A percentile compares a stretch with the other conserved stretches of the same genome.
These are phyloP conservation scores for Litsea cubeba DNA, from an alignment of 164 flowering plant genomes.

Conservation along the genomic window DNA sequence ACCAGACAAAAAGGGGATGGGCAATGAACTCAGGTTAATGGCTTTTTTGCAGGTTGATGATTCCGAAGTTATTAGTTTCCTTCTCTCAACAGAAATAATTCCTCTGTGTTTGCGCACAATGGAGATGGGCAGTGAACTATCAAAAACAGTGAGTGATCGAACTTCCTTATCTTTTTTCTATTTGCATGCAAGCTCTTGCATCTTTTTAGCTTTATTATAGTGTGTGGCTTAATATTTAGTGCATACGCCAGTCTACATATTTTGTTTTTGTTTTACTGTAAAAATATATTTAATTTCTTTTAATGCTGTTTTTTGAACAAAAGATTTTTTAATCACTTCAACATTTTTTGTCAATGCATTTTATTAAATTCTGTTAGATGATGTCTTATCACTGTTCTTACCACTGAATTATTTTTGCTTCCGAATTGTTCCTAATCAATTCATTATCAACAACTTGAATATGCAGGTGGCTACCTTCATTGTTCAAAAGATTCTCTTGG, in stretches of 20 bases:
- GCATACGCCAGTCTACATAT: neutral
- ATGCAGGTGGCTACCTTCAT: slow-evolving; percentile 95
- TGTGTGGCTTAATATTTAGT: no score
- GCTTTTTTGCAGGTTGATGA: no score
- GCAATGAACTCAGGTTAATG: no score
- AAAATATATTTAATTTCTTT: no score
- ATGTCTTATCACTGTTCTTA: no score
- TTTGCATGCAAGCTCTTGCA: neutral
- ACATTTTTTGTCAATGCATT: no score
- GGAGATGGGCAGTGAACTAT: slow-evolving; percentile 95
- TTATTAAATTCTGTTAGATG: no score
- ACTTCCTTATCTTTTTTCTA: neutral
- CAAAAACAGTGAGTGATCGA: slow-evolving; percentile 69
- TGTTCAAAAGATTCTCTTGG: slow-evolving; percentile 79
- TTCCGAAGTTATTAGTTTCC: slow-evolving; percentile 80
- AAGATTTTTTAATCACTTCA: no score
- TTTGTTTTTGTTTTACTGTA: neutral
- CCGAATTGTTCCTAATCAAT: neutral
- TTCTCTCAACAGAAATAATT: slow-evolving; percentile 47
- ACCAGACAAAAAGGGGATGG: no score
- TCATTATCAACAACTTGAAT: neutral
- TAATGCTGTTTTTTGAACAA: neutral
- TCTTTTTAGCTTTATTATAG: no score
- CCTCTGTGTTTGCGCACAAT: slow-evolving; percentile 62
- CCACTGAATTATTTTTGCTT: neutral